These are phyloP conservation scores for Trapa bicornis DNA, from an alignment of 345 rosid genomes.

Conservation along the genomic window DNA sequence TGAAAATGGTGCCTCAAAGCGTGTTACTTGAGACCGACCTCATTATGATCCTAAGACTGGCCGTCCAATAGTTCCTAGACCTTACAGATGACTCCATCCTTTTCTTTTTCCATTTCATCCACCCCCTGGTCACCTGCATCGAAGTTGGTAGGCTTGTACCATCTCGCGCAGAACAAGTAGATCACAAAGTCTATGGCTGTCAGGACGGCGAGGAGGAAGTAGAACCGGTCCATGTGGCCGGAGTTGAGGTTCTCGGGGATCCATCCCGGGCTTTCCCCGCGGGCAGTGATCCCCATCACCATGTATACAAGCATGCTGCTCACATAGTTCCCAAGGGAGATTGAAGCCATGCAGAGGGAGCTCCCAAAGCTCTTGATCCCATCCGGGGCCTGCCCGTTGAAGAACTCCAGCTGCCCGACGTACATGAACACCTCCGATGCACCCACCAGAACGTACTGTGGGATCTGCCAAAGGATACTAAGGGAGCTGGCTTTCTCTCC, in stretches of 20 bases:
- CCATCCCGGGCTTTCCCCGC: constrained; percentile 20
- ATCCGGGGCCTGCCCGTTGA: constrained; percentile 81
- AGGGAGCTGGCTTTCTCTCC: constrained; percentile 49
- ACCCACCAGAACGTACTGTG: constrained; percentile 79
- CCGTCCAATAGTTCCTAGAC: too few relatives aligned
- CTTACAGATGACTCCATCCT: too few relatives aligned
- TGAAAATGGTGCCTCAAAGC: too few relatives aligned
- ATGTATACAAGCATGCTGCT: constrained; percentile 72
- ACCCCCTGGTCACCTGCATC: too few relatives aligned
- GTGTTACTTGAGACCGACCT: too few relatives aligned
- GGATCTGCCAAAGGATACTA: constrained; percentile 94
- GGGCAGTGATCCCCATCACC: constrained; percentile 67
- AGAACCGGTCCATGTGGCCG: constrained; percentile 84
- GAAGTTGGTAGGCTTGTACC: constrained; percentile 33
- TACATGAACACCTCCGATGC: constrained; percentile 99
- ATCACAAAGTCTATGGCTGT: constrained; percentile 53
- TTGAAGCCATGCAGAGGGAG: constrained; percentile 92
- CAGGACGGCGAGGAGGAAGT: constrained; percentile 74
- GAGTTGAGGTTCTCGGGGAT: constrained; percentile 49
- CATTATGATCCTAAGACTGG: too few relatives aligned
- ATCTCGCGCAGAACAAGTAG: constrained; percentile 52
- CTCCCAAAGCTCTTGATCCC: constrained; percentile 96
- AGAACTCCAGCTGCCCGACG: constrained; percentile 90
- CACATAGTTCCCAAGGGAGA: constrained; percentile 86
- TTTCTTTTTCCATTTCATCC: too few relatives aligned